Percentiles rank a stretch among this genome's conserved stretches.
Evolutionary conservation across 306 rosid genomes (phyloP).

Genomic region (Phaseolus lunatus): DNA sequence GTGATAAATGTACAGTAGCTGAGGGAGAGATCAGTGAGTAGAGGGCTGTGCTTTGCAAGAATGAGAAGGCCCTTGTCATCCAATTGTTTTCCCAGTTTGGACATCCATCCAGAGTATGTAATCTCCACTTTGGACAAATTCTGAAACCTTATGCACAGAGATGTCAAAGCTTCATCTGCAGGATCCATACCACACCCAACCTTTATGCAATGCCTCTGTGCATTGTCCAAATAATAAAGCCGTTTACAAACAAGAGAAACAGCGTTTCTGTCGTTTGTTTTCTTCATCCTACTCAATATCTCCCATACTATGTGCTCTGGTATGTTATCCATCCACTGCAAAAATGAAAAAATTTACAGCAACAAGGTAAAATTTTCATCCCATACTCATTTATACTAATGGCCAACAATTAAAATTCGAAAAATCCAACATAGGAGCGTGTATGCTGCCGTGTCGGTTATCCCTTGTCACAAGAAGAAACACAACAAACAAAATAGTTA

Average conservation of each 20-base stretch:
- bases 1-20: constrained; percentile 87
- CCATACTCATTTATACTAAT: neutral
- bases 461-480: neutral
- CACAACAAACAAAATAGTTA: neutral
- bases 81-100: constrained; percentile 82
- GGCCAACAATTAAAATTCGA: neutral
- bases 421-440: neutral
- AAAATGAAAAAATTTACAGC: neutral
- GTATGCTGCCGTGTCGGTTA: neutral
- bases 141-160: constrained; percentile 71
- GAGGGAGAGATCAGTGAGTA: constrained; percentile 67
- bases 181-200: constrained; percentile 95
- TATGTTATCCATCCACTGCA: constrained; percentile 64
- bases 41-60: constrained; percentile 67
- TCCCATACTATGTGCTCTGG: constrained; percentile 91
- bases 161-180: constrained; percentile 75
- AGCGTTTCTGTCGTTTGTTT: constrained; percentile 67
- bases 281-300: constrained; percentile 70
- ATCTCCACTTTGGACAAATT: constrained; percentile 76
- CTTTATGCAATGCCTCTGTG: constrained; percentile 68
- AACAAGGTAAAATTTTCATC: constrained; percentile 3
- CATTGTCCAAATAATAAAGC: constrained; percentile 65
- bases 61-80: constrained; percentile 84
- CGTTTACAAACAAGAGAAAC: constrained; percentile 67
- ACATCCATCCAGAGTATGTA: constrained; percentile 91